Percentiles rank a stretch among this genome's conserved stretches.
These are phyloP conservation scores for Salvia splendens DNA, from an alignment of 257 asterid species.

Conservation along the genomic window DNA sequence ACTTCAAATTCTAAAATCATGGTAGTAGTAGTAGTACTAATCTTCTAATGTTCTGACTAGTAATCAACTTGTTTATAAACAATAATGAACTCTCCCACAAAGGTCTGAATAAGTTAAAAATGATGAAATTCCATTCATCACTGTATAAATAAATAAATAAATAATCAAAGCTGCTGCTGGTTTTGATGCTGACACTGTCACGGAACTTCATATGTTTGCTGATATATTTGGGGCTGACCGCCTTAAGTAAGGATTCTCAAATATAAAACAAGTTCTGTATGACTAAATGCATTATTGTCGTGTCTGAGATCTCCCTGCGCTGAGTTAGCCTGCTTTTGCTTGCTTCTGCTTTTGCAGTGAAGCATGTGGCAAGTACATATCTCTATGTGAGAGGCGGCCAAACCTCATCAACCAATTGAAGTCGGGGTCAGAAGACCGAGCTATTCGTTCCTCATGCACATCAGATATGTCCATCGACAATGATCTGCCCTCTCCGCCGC, in stretches of 20 bases:
- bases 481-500: slow-evolving; percentile 42
- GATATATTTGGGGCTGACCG: slow-evolving; percentile 77
- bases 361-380: slow-evolving; percentile 73
- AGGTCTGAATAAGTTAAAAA: not conserved
- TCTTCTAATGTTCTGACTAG: not conserved
- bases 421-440: slow-evolving; percentile 46
- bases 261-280: slow-evolving; percentile 6
- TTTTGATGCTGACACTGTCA: slow-evolving; percentile 61
- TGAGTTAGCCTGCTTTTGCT: slow-evolving; percentile 7
- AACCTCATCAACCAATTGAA: slow-evolving; percentile 58
- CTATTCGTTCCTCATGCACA: slow-evolving; percentile 57
- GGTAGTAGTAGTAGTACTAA: not conserved
- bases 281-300: slow-evolving; percentile 8
- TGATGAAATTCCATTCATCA: not conserved
- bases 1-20: not conserved
- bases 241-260: slow-evolving; percentile 57
- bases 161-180: slow-evolving; percentile 91
- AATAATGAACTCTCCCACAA: not conserved
- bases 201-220: slow-evolving; percentile 85
- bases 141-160: too few species aligned
- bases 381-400: slow-evolving; percentile 62
- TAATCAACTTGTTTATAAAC: too few species aligned
- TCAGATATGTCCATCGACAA: slow-evolving; percentile 60
- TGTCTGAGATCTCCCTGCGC: not conserved
- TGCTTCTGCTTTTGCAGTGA: slow-evolving; percentile 49